phyloP scores from a whole-genome alignment of 768 basidiomycete genomes.

The Tricholoma furcatifolium region DNA sequence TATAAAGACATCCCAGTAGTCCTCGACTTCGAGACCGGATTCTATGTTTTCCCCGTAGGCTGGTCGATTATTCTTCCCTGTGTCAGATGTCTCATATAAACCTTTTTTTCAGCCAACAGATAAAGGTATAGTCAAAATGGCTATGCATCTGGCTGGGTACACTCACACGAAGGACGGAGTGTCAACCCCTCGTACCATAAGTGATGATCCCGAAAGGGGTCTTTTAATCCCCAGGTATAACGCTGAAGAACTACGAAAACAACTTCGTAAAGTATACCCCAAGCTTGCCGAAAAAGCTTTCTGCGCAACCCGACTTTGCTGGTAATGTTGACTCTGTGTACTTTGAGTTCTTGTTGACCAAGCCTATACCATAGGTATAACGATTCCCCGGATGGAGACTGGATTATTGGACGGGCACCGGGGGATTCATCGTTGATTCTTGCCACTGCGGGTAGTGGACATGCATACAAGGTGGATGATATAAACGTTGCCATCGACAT shows the following conservation, averaged over 20 bases:
- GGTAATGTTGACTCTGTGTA: slow-evolving; percentile 41
- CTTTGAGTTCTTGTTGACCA: neutral
- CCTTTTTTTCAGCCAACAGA: slow-evolving; percentile 54
- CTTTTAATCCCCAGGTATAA: slow-evolving; percentile 63
- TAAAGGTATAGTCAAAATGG: slow-evolving; percentile 72
- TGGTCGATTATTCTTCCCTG: neutral
- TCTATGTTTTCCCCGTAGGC: slow-evolving; percentile 82
- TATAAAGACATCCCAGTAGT: slow-evolving; percentile 70
- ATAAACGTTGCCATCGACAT: neutral
- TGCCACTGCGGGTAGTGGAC: slow-evolving; percentile 87
- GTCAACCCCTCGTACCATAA: slow-evolving; percentile 77
- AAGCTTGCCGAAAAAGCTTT: slow-evolving; percentile 75
- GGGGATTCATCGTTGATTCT: slow-evolving; percentile 60
- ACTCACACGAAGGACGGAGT: slow-evolving; percentile 47
- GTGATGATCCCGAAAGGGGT: slow-evolving; percentile 57
- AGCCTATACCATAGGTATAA: slow-evolving; percentile 65
- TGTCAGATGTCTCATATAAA: neutral
- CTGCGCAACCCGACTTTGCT: slow-evolving; percentile 77
- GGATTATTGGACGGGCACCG: slow-evolving; percentile 79
- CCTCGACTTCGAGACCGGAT: slow-evolving; percentile 69
- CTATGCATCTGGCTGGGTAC: slow-evolving; percentile 74
- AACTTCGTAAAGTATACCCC: slow-evolving; percentile 66
- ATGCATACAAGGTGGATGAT: slow-evolving; percentile 75
- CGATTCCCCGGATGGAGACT: slow-evolving; percentile 83
- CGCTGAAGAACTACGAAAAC: slow-evolving; percentile 47